Conservation (phyloP, 805 yeast species). For the Zygosaccharomyces siamensis region DNA sequence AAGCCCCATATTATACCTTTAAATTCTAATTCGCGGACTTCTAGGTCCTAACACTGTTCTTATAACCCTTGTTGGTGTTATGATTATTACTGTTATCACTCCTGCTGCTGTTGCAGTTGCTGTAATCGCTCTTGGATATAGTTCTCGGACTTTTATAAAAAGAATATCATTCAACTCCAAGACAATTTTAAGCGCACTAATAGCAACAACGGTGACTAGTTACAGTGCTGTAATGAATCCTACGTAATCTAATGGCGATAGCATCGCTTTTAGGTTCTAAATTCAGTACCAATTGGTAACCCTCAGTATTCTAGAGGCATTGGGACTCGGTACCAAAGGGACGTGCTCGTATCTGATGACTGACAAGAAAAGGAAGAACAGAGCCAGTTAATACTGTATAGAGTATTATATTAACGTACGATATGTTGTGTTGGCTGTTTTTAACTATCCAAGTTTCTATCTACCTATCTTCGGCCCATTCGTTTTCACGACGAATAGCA, state of each 20-base stretch:
- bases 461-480: constrained; percentile 85
- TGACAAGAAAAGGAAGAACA: neutral
- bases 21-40: neutral
- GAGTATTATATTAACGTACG: too few species aligned
- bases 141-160: neutral
- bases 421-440: too few species aligned
- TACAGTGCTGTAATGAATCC: neutral
- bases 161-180: neutral
- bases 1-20: neutral
- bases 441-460: neutral
- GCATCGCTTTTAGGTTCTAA: neutral
- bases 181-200: neutral
- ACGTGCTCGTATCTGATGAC: neutral
- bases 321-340: neutral
- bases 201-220: neutral
- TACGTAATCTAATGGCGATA: neutral
- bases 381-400: neutral
- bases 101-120: neutral
- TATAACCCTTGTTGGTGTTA: neutral
- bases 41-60: neutral
- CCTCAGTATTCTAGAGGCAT: neutral
- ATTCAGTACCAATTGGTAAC: neutral
- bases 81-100: neutral
- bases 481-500: constrained; percentile 80
- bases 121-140: neutral